Conservation (phyloP, 1,139 yeast species). For the Keqinozyma sinolaborantium region DNA sequence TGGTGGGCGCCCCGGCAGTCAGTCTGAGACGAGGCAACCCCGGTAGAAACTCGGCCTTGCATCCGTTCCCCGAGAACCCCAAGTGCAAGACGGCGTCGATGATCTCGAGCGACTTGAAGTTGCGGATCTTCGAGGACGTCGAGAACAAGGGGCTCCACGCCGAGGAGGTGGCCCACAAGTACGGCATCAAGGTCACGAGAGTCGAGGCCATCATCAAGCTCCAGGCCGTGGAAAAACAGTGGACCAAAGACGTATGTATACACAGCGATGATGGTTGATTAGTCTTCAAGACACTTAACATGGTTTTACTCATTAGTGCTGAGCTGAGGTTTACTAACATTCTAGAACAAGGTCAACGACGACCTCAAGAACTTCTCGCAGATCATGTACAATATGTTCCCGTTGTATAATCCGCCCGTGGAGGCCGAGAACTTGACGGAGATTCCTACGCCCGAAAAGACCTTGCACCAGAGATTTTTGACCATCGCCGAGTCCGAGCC, state of each 20-base stretch:
- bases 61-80: constrained; percentile 79
- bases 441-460: constrained; percentile 86
- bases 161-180: constrained; percentile 76
- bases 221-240: constrained; percentile 57
- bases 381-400: constrained; percentile 78
- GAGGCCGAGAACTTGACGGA: constrained; percentile 79
- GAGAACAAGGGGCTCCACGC: constrained; percentile 49
- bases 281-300: constrained; percentile 73
- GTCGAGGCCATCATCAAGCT: constrained; percentile 81
- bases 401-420: constrained; percentile 50
- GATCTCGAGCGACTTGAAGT: constrained; percentile 56
- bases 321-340: constrained; percentile 7
- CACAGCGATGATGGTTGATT: constrained; percentile 52
- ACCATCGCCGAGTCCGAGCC: constrained; percentile 94
- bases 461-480: constrained; percentile 77
- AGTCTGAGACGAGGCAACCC: constrained; percentile 6
- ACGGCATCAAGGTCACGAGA: constrained; percentile 79
- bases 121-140: constrained; percentile 56
- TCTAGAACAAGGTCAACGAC: constrained; percentile 41
- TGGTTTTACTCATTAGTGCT: constrained; percentile 44
- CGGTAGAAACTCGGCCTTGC: constrained; percentile 36
- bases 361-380: constrained; percentile 57
- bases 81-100: constrained; percentile 65
- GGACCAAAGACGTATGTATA: constrained; percentile 62
- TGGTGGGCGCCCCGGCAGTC: constrained; percentile 13